Conservation (phyloP, 2,329 filamentous ascomycete species). For the Fusarium veterinarium region DNA sequence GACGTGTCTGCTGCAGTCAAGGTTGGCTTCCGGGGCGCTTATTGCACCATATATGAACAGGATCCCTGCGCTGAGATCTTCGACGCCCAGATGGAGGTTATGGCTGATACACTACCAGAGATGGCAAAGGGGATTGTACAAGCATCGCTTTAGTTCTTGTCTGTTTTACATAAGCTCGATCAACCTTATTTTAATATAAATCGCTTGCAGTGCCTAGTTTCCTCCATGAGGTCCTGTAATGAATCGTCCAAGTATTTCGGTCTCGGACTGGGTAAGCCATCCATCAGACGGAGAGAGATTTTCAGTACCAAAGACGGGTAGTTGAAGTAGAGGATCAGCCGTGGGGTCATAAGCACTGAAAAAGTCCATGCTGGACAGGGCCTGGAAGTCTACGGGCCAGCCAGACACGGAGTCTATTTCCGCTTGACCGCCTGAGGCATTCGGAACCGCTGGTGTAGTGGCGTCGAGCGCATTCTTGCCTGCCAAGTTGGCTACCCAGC, state of each 20-base stretch:
- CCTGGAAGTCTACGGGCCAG: neutral
- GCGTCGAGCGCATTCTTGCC: neutral
- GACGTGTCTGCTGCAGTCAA: constrained; percentile 63
- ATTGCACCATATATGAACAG: constrained; percentile 5
- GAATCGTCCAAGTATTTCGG: neutral
- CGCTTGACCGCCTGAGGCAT: neutral
- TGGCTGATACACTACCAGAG: neutral
- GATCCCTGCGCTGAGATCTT: constrained; percentile 6
- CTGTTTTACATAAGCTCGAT: neutral
- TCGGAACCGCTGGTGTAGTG: neutral
- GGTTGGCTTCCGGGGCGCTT: constrained; percentile 8
- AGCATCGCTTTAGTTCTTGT: neutral
- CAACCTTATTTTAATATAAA: accelerated
- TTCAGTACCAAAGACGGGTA: neutral
- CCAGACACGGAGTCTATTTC: neutral
- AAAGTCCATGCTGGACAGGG: constrained; percentile 3
- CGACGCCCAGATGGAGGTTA: neutral
- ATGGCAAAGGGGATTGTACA: constrained; percentile 4
- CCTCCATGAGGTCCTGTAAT: neutral
- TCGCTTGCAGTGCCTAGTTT: neutral
- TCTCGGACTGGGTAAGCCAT: neutral
- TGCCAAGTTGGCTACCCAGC: neutral
- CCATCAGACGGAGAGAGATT: neutral
- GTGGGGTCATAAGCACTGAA: constrained; percentile 2
- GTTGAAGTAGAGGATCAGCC: constrained; percentile 1